These are phyloP conservation scores for Ophiostoma quercus DNA, from an alignment of 2,329 filamentous ascomycete genomes.

Conservation along the genomic window DNA sequence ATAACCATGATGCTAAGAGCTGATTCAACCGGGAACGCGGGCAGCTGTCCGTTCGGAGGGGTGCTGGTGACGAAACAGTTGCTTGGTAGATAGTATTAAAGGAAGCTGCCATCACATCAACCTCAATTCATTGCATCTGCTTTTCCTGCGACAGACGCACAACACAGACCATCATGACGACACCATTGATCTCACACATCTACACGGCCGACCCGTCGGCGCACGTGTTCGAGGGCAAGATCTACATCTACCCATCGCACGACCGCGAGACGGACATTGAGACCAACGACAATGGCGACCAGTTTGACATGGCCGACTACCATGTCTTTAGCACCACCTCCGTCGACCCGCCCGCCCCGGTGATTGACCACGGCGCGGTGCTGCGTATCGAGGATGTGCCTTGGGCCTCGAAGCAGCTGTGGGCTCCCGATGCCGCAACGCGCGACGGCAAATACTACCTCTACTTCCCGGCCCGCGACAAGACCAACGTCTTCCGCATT, in stretches of 20 bases:
- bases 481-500: constrained; percentile 65
- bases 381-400: constrained; percentile 62
- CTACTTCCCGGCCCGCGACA: constrained; percentile 71
- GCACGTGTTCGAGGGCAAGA: constrained; percentile 67
- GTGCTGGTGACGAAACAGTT: not conserved
- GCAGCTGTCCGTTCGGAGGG: constrained; percentile 1
- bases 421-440: constrained; percentile 70
- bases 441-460: constrained; percentile 66
- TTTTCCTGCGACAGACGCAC: too few relatives aligned
- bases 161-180: constrained; percentile 34
- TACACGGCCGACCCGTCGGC: constrained; percentile 78
- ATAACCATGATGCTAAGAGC: not conserved
- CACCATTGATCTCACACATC: constrained; percentile 65
- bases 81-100: not conserved
- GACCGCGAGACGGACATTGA: constrained; percentile 68
- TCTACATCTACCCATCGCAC: constrained; percentile 79
- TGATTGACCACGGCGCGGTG: constrained; percentile 68
- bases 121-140: too few relatives aligned
- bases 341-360: constrained; percentile 50
- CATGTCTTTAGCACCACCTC: constrained; percentile 62
- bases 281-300: constrained; percentile 79
- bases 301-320: constrained; percentile 81
- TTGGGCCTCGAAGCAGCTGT: constrained; percentile 74
- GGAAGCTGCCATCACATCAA: not conserved
- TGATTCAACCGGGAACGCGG: constrained; percentile 3